phyloP scores from a whole-genome alignment of 495 filamentous ascomycete species.

The Penicillium coffeae region DNA sequence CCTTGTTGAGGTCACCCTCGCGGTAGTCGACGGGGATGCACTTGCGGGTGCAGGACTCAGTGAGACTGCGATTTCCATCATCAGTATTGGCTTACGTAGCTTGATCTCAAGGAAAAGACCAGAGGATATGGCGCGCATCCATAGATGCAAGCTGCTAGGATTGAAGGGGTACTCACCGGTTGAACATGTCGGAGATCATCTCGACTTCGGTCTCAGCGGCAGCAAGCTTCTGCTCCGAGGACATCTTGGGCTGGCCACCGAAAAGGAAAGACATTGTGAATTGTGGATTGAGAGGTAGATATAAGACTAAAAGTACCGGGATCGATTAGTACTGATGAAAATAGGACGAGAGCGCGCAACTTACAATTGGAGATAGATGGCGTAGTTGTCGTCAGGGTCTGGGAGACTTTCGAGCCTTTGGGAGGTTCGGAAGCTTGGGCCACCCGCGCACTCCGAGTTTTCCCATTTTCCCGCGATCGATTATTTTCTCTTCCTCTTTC shows the following conservation, averaged over 20 bases:
- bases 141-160: neutral
- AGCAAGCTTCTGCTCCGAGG: conserved; percentile 92
- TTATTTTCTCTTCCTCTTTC: conserved; percentile 15
- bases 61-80: conserved; percentile 53
- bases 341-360: neutral
- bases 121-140: no score
- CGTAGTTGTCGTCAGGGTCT: conserved; percentile 6
- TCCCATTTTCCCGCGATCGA: conserved; percentile 14
- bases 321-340: conserved; percentile 2
- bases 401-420: conserved; percentile 12
- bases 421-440: conserved; percentile 33
- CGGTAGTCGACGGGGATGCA: conserved; percentile 89
- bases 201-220: conserved; percentile 89
- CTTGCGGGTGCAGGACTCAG: conserved; percentile 84
- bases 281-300: conserved; percentile 2
- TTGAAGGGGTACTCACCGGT: conserved; percentile 55
- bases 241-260: conserved; percentile 77
- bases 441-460: conserved; percentile 23
- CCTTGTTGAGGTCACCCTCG: conserved; percentile 94
- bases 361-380: conserved; percentile 1
- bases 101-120: no score
- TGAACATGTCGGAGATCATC: conserved; percentile 95
- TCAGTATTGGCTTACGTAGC: no score
- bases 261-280: conserved; percentile 92
- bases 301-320: neutral